phyloP scores from a whole-genome alignment of 768 basidiomycete species.

The Piloderma croceum region DNA sequence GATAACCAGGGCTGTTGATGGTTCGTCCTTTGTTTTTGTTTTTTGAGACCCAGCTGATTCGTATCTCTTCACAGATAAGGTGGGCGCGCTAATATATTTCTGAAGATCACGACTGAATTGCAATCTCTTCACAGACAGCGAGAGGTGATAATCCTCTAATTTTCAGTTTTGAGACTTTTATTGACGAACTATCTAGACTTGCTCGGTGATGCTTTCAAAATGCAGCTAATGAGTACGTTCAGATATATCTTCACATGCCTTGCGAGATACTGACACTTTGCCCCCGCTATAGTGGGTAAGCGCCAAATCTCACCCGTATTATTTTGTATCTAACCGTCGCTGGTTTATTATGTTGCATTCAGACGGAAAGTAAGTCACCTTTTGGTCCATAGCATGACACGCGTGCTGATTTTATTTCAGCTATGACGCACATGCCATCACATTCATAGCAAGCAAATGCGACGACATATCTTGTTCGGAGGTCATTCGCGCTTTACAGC shows the following conservation, averaged over 20 bases:
- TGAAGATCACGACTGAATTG: no score
- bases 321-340: background rate
- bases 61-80: background rate
- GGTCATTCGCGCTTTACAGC: constrained; percentile 43
- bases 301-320: constrained; percentile 4
- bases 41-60: background rate
- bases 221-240: constrained; percentile 53
- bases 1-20: constrained; percentile 58
- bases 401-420: constrained; percentile 22
- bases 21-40: constrained; percentile 34
- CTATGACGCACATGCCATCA: constrained; percentile 54
- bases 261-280: constrained; percentile 5
- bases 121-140: no score
- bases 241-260: background rate
- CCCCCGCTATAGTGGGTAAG: constrained; percentile 45
- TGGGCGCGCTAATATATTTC: no score
- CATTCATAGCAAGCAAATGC: constrained; percentile 64
- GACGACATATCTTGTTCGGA: constrained; percentile 61
- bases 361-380: constrained; percentile 51
- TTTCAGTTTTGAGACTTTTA: no score
- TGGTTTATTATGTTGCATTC: no score
- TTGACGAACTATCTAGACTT: no score
- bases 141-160: no score
- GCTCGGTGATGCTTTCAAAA: constrained; percentile 60
- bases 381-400: background rate